Base-by-base conservation (phyloP, 2,329 filamentous ascomycete genomes). In the Nemania sp. region DNA sequence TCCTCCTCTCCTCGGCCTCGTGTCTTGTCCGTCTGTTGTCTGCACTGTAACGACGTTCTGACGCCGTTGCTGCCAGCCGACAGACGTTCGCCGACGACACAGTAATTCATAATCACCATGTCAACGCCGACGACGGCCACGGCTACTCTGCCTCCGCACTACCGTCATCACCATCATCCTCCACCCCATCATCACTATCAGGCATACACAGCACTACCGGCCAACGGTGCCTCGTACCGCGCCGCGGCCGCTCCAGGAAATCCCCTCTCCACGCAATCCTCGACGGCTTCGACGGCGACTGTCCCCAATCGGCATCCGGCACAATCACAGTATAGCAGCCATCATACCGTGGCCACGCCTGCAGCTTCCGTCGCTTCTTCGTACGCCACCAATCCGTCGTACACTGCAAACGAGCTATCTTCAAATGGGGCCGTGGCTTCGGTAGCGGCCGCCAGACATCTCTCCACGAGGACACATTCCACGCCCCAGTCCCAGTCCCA, bases 61-160 rank as follows among this genome's bases (percentile, higher is more conserved):
- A 22, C 31, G 36, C 41, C 34, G 49, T 47, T 39, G 47, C 46
- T 26, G 20, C 23, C 39, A 37, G 42, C 22, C n/a, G 23, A 12
- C n/a, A 30, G 40, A 17, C 40, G 51, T 59, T 55, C 30, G 11
- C 19, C 52, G 61, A 68, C 43, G 24, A 31, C 9, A 15, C 19
- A 7, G 7, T 15, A 30, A 15, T 22, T 15, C 37, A 5, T 30
- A 42, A 42, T 28, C 56, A 72, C 60, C 72, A 92, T 93, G 89
- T 92, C 89, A 79, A 91, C 89, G 64, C 89, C 89, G 64, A 90
- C 88, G 59, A 88, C 86, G 68, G 86, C 86, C 66, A 88, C 86
- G 71, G 86, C 86, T 68, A 88, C 86, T 63, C 79, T 90, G 68
- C 85, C 86, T 70, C 83, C 82, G 66, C 85, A 86, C 72, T 82